These are phyloP conservation scores for Dothideomycetes sp. DNA, from an alignment of 2,329 filamentous ascomycete species.

Conservation along the genomic window DNA sequence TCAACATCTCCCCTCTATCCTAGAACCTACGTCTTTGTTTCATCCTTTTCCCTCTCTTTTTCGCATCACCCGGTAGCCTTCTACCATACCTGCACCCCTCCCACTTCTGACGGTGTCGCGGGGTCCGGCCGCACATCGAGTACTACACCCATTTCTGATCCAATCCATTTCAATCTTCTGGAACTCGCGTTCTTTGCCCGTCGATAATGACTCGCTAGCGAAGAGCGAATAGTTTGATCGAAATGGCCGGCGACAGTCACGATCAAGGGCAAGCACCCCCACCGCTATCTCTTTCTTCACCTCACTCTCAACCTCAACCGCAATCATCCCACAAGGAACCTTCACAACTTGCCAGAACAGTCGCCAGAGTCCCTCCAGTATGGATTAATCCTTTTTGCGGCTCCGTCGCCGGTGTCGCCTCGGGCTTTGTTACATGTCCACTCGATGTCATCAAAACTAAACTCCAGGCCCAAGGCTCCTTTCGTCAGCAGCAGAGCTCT, in stretches of 20 bases:
- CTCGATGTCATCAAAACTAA: conserved; percentile 99
- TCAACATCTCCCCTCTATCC: too few relatives aligned
- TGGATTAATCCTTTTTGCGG: conserved; percentile 75
- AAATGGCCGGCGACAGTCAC: conserved; percentile 14
- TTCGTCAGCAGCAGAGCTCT: conserved; percentile 37
- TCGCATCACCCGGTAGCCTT: too few relatives aligned
- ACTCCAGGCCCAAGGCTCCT: conserved; percentile 86
- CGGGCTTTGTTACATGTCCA: conserved; percentile 88
- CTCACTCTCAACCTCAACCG: too few relatives aligned
- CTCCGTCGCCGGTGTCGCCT: conserved; percentile 81
- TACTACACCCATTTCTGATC: too few relatives aligned
- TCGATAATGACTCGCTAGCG: background rate
- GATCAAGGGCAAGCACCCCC: conserved; percentile 20
- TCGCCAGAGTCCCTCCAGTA: conserved; percentile 39
- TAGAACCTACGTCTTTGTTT: too few relatives aligned
- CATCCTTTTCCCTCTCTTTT: too few relatives aligned
- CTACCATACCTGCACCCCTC: too few relatives aligned
- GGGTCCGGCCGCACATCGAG: background rate
- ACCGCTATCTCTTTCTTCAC: conserved; percentile 11
- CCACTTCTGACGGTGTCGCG: background rate
- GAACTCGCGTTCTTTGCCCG: background rate
- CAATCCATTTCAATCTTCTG: too few relatives aligned
- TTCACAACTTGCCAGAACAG: conserved; percentile 18
- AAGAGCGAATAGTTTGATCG: background rate
- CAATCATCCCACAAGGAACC: background rate